Evolutionary conservation across 202 grass and related monocot genomes (phyloP).

Genomic region (Setaria italica): DNA sequence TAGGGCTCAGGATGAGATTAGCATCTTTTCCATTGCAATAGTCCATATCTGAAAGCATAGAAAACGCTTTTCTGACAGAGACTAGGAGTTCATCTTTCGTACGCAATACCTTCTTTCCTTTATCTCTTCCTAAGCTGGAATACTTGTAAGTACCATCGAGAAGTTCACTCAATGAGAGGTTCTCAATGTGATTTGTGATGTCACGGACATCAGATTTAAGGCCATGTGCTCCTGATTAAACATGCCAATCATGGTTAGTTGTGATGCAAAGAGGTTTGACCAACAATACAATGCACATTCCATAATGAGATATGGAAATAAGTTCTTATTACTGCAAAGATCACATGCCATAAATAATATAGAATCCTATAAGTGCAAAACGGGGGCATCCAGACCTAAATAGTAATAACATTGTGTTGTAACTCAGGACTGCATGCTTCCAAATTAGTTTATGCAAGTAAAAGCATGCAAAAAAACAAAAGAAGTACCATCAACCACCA

Average conservation of each 20-base stretch:
- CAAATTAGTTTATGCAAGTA: slow-evolving; percentile 34
- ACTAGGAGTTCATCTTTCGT: slow-evolving; percentile 70
- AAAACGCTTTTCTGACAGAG: slow-evolving; percentile 75
- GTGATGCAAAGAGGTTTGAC: slow-evolving; percentile 20
- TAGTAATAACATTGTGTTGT: neutral
- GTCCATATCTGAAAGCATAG: slow-evolving; percentile 72
- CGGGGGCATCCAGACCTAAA: neutral
- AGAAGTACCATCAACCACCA: neutral
- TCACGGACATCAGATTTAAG: slow-evolving; percentile 82
- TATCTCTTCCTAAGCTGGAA: slow-evolving; percentile 70
- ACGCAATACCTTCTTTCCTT: slow-evolving; percentile 67
- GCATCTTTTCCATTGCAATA: slow-evolving; percentile 55
- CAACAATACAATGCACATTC: slow-evolving; percentile 21
- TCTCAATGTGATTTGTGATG: slow-evolving; percentile 78
- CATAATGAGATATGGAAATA: slow-evolving; percentile 7
- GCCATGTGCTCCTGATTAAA: slow-evolving; percentile 75
- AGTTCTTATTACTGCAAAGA: neutral
- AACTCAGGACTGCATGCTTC: neutral
- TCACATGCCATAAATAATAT: slow-evolving; percentile 1
- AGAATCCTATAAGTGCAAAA: neutral
- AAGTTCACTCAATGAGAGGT: slow-evolving; percentile 75
- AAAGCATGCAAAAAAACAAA: slow-evolving; percentile 12
- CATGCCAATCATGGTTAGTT: slow-evolving; percentile 38
- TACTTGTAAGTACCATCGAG: slow-evolving; percentile 79
- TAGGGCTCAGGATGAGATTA: slow-evolving; percentile 57